A percentile compares a stretch with the other conserved stretches of the same genome.
Conservation (phyloP, 1,139 yeast genomes). For the Zygoascus meyerae region DNA sequence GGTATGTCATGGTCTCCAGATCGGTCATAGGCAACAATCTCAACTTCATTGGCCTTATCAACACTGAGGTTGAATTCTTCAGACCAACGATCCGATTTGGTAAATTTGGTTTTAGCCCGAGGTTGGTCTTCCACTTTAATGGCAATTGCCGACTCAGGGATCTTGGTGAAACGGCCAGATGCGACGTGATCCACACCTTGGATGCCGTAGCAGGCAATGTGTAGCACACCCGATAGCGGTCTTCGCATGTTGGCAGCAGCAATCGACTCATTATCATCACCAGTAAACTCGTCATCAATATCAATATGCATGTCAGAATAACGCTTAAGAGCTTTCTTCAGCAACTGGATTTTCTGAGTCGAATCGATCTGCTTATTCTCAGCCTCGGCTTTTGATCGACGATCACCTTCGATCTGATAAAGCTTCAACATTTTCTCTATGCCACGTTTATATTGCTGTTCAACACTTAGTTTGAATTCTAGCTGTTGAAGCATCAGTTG, state of each 20-base stretch:
- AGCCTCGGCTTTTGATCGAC: conserved; percentile 78
- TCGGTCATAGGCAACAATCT: conserved; percentile 79
- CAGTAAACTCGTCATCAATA: conserved; percentile 43
- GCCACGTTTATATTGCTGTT: conserved; percentile 87
- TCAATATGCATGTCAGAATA: conserved; percentile 87
- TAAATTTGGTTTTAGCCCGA: conserved; percentile 65
- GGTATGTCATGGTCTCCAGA: conserved; percentile 64
- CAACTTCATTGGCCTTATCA: conserved; percentile 88
- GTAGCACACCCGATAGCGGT: conserved; percentile 75
- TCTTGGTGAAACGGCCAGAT: conserved; percentile 66
- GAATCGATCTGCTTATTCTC: conserved; percentile 82
- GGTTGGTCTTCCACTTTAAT: conserved; percentile 85
- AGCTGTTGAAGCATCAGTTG: conserved; percentile 93
- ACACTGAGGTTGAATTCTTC: conserved; percentile 78
- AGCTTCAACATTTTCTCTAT: conserved; percentile 82
- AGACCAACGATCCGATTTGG: conserved; percentile 76
- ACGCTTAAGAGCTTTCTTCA: conserved; percentile 76
- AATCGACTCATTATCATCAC: conserved; percentile 43
- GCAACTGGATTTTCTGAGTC: conserved; percentile 74
- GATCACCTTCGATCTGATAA: conserved; percentile 87
- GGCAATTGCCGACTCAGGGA: conserved; percentile 73
- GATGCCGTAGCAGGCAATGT: conserved; percentile 63
- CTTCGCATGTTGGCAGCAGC: conserved; percentile 60
- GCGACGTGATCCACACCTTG: conserved; percentile 92
- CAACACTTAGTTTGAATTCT: conserved; percentile 89